Evolutionary conservation across 192 early-diverging fungal genomes (phyloP).

Genomic region (Coemansia sp.): DNA sequence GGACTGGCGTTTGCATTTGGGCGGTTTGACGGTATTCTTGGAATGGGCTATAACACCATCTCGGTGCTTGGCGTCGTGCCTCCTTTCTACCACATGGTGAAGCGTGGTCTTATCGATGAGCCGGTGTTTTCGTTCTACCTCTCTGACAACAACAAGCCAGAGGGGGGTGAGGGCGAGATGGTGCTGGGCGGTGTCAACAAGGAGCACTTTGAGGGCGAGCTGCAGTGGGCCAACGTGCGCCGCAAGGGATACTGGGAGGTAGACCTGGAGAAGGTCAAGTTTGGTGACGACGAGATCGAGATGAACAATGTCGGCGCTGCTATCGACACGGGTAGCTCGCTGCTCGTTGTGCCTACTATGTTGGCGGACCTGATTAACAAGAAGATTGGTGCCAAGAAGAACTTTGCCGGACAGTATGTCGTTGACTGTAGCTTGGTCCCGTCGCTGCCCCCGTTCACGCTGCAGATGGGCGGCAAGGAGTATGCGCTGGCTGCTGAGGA

Average conservation of each 20-base stretch:
- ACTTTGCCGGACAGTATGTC: slow-evolving; percentile 85
- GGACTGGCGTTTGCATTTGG: slow-evolving; percentile 94
- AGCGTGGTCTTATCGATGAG: slow-evolving; percentile 77
- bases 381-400: slow-evolving; percentile 91
- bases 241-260: slow-evolving; percentile 99
- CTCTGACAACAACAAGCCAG: slow-evolving; percentile 65
- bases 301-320: slow-evolving; percentile 73
- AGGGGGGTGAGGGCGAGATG: slow-evolving; percentile 76
- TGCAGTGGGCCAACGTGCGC: slow-evolving; percentile 82
- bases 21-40: slow-evolving; percentile 97
- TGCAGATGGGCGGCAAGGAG: slow-evolving; percentile 75
- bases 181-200: slow-evolving; percentile 85
- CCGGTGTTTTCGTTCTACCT: slow-evolving; percentile 92
- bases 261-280: slow-evolving; percentile 72
- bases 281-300: slow-evolving; percentile 77
- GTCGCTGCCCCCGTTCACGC: slow-evolving; percentile 73
- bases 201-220: slow-evolving; percentile 70
- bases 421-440: slow-evolving; percentile 77
- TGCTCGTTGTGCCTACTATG: slow-evolving; percentile 76
- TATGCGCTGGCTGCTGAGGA: slow-evolving; percentile 67
- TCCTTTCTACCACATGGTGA: slow-evolving; percentile 93
- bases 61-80: slow-evolving; percentile 87
- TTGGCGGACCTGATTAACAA: slow-evolving; percentile 90
- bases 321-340: slow-evolving; percentile 91
- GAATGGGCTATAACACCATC: slow-evolving; percentile 88